Conservation (phyloP, 805 yeast species). For the Jamesozyma hellenica region DNA sequence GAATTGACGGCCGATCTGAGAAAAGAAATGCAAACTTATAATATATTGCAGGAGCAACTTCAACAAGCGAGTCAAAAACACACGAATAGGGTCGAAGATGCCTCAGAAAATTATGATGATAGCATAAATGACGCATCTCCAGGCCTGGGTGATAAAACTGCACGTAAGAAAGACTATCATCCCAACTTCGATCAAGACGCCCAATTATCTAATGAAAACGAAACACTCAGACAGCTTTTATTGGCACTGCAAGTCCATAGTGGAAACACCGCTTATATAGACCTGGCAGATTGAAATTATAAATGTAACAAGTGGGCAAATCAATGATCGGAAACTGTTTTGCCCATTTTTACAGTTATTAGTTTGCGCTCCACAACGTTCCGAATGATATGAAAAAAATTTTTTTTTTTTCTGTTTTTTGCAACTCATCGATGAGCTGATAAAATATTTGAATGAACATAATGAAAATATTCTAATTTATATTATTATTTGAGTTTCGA, state of each 20-base stretch:
- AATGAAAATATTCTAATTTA: neutral
- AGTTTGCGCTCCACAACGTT: conserved; percentile 1
- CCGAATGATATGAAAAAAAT: conserved; percentile 1
- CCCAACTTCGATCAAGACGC: neutral
- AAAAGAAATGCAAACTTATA: conserved; percentile 3
- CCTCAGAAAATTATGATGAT: no score
- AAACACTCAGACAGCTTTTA: conserved; percentile 11
- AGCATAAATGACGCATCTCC: no score
- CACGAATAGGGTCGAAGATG: neutral
- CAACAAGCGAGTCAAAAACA: neutral
- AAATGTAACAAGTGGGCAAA: no score
- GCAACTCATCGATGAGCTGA: conserved; percentile 1
- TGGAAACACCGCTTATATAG: conserved; percentile 3
- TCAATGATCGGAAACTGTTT: neutral
- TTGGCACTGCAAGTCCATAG: conserved; percentile 16
- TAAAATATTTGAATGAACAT: no score
- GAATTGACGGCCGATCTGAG: conserved; percentile 2
- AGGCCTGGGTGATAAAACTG: no score
- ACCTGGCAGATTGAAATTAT: no score
- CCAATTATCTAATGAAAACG: conserved; percentile 8
- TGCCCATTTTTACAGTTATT: neutral
- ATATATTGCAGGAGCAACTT: neutral
- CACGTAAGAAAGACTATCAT: neutral
- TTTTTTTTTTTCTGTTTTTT: neutral
- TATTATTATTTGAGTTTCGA: neutral